These are phyloP conservation scores for Russula griseocarnosa DNA, from an alignment of 768 basidiomycete species.

Conservation along the genomic window DNA sequence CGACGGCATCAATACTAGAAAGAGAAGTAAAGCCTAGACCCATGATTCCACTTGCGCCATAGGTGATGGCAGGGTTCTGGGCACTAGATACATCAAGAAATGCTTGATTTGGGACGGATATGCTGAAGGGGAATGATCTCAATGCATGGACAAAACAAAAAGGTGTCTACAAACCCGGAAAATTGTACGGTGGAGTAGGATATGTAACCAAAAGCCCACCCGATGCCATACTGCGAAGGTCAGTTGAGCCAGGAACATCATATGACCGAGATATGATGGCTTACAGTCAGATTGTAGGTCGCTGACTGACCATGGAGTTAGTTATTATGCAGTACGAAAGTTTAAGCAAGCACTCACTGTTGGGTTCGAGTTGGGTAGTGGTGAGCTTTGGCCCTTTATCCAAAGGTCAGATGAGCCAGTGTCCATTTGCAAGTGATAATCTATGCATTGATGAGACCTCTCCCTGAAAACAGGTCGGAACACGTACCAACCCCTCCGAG, in stretches of 20 bases:
- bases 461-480: background rate
- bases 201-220: conserved; percentile 68
- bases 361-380: conserved; percentile 46
- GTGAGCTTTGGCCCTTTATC: conserved; percentile 48
- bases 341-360: conserved; percentile 42
- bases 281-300: conserved; percentile 30
- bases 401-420: conserved; percentile 85
- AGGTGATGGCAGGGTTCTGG: conserved; percentile 68
- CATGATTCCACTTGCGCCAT: conserved; percentile 66
- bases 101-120: conserved; percentile 64
- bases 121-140: conserved; percentile 38
- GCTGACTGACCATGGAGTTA: conserved; percentile 28
- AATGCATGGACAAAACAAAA: background rate
- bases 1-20: conserved; percentile 60
- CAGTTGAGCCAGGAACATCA: background rate
- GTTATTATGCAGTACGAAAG: conserved; percentile 15
- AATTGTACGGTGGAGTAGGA: conserved; percentile 61
- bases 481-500: conserved; percentile 57
- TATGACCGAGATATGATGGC: background rate
- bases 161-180: conserved; percentile 52
- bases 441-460: conserved; percentile 37
- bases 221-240: conserved; percentile 64
- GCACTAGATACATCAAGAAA: conserved; percentile 60
- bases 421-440: conserved; percentile 72
- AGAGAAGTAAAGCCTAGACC: conserved; percentile 78